Percentiles rank a stretch among this genome's conserved stretches.
These are phyloP conservation scores for Globisporangium nunn DNA, from an alignment of 352 stramenopile species.

Conservation along the genomic window DNA sequence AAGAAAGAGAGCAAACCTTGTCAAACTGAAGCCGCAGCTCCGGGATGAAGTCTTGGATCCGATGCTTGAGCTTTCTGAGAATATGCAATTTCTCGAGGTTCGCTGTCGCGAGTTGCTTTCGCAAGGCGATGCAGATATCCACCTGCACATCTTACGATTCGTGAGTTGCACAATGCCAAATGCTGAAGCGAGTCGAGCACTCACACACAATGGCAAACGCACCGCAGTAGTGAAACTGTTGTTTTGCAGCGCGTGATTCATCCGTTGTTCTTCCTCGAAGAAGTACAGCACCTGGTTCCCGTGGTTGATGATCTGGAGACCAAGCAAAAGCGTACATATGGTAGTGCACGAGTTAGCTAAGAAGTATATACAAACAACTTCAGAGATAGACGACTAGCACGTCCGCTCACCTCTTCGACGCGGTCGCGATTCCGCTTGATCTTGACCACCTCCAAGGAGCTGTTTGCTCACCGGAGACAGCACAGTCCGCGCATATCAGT, in stretches of 20 bases:
- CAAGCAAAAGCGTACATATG: neutral
- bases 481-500: neutral
- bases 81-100: constrained; percentile 52
- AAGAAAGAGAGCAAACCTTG: constrained; percentile 24
- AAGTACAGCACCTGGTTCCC: constrained; percentile 36
- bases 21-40: constrained; percentile 69
- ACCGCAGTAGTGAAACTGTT: constrained; percentile 68
- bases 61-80: constrained; percentile 48
- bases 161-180: neutral
- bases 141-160: too few species aligned
- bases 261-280: constrained; percentile 72
- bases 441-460: constrained; percentile 79
- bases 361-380: neutral
- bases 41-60: constrained; percentile 70
- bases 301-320: constrained; percentile 49
- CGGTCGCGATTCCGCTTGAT: constrained; percentile 75
- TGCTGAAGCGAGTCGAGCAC: too few species aligned
- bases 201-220: constrained; percentile 5
- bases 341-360: neutral
- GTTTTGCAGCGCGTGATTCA: constrained; percentile 59
- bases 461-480: too few species aligned
- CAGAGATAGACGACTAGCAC: neutral
- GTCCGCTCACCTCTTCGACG: constrained; percentile 41
- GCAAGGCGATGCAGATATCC: constrained; percentile 62
- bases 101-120: constrained; percentile 30